These are phyloP conservation scores for Telfairia occidentalis DNA, from an alignment of 331 rosid species.

Conservation along the genomic window DNA sequence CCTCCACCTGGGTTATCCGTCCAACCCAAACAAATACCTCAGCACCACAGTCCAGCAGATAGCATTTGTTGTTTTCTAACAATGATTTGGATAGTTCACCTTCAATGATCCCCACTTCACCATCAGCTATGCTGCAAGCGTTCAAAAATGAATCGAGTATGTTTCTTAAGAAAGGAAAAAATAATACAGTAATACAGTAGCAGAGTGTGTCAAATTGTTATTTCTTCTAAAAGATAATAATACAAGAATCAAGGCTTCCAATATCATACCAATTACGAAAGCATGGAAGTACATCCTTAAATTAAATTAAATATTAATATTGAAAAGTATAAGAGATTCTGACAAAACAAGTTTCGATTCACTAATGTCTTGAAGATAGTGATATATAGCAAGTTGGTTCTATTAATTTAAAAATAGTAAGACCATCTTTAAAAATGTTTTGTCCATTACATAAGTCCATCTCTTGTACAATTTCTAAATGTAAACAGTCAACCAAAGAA, in stretches of 20 bases:
- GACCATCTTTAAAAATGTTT: not conserved
- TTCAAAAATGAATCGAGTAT: constrained; percentile 13
- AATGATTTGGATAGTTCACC: constrained; percentile 70
- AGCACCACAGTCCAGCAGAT: constrained; percentile 83
- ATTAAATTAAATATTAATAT: not conserved
- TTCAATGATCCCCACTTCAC: constrained; percentile 55
- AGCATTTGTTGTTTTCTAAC: constrained; percentile 78
- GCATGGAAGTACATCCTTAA: not conserved
- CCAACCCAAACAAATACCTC: constrained; percentile 92
- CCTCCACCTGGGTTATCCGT: constrained; percentile 84
- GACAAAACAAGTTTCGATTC: not conserved
- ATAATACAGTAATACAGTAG: not conserved
- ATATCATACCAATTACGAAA: not conserved
- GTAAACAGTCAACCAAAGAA: not conserved
- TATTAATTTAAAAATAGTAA: not conserved
- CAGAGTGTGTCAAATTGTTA: not conserved
- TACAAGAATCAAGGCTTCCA: not conserved
- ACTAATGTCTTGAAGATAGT: not conserved
- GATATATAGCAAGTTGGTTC: not conserved
- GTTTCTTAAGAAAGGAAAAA: not conserved
- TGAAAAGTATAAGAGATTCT: not conserved
- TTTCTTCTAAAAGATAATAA: not conserved
- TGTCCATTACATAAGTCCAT: not conserved
- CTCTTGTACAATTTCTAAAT: not conserved
- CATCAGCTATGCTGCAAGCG: constrained; percentile 30